These are phyloP conservation scores for Rubus idaeus DNA, from an alignment of 306 rosid genomes.

Conservation along the genomic window DNA sequence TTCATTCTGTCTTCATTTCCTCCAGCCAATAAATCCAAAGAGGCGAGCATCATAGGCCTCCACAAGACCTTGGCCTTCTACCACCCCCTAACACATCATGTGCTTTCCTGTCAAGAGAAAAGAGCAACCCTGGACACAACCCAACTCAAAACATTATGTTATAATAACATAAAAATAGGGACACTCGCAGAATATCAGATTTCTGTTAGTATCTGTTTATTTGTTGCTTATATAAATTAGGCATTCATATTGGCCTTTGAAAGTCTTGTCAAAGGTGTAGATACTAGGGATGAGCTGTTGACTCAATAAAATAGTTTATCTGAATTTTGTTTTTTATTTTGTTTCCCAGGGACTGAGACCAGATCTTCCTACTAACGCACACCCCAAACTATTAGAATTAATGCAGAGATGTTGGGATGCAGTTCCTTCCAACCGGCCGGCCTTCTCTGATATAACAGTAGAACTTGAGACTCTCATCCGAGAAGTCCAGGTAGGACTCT, in stretches of 20 bases:
- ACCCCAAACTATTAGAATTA: constrained; percentile 69
- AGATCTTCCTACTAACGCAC: constrained; percentile 73
- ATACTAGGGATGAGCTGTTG: neutral
- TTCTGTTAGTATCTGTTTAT: neutral
- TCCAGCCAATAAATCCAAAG: neutral
- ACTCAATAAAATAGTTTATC: neutral
- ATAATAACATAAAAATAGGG: neutral
- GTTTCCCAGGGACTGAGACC: constrained; percentile 85
- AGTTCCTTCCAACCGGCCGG: constrained; percentile 69
- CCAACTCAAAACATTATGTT: neutral
- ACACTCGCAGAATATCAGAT: neutral
- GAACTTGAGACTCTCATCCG: constrained; percentile 68
- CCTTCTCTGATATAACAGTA: constrained; percentile 62
- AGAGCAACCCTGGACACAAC: neutral
- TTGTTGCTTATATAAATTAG: neutral
- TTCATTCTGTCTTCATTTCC: neutral
- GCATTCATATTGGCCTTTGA: neutral
- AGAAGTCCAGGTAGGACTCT: constrained; percentile 54
- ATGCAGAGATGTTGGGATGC: constrained; percentile 97
- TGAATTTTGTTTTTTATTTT: constrained; percentile 13
- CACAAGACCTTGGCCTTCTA: neutral
- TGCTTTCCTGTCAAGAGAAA: neutral
- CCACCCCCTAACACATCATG: neutral
- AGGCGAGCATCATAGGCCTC: neutral
- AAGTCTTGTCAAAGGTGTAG: neutral